These are phyloP conservation scores for Paxillus involutus DNA, from an alignment of 768 basidiomycete genomes.

Conservation along the genomic window DNA sequence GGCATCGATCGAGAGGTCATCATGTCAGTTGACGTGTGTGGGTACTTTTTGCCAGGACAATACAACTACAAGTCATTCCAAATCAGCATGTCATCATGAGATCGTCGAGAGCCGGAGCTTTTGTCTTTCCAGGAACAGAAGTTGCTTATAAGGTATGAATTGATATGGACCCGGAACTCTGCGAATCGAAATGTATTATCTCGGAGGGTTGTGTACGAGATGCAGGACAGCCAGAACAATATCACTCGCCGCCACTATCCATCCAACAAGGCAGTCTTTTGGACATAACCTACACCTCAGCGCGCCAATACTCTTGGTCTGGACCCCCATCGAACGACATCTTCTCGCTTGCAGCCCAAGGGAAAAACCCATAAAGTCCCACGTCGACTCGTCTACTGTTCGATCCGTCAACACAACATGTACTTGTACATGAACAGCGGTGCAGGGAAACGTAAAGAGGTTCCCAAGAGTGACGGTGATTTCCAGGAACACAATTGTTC, in stretches of 20 bases:
- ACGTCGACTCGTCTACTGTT: too few relatives aligned
- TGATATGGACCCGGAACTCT: too few relatives aligned
- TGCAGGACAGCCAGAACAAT: too few relatives aligned
- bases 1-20: too few relatives aligned
- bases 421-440: too few relatives aligned
- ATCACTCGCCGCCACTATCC: not conserved
- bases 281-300: not conserved
- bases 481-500: not conserved
- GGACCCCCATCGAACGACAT: too few relatives aligned
- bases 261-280: not conserved
- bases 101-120: not conserved
- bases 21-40: too few relatives aligned
- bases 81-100: not conserved
- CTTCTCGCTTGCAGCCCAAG: not conserved
- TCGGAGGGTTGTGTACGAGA: not conserved
- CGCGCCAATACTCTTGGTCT: not conserved
- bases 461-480: not conserved
- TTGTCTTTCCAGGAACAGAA: not conserved
- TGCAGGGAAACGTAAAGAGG: too few relatives aligned
- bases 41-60: not conserved
- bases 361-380: not conserved
- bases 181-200: not conserved
- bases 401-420: too few relatives aligned
- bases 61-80: not conserved
- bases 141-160: too few relatives aligned